Evolutionary conservation across 371 early-diverging fungal species (phyloP).

Genomic region (Lichtheimia corymbifera): DNA sequence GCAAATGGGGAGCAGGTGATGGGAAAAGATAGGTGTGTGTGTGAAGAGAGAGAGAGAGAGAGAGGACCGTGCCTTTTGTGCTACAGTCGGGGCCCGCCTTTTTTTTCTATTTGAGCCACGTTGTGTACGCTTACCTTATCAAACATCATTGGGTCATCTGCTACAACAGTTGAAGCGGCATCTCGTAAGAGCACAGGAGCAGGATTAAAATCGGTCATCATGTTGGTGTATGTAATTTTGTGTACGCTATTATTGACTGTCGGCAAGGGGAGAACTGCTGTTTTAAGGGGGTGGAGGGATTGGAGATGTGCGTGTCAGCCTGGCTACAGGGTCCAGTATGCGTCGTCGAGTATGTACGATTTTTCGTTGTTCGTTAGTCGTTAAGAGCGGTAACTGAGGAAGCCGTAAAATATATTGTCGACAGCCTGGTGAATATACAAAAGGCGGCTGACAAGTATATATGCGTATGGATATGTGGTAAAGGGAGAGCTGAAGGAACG

Average conservation of each 20-base stretch:
- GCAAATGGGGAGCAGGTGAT: too few species aligned
- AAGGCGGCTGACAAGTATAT: background rate
- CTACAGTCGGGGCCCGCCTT: background rate
- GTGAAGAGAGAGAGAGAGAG: background rate
- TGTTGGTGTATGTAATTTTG: slow-evolving; percentile 10
- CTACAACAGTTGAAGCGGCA: slow-evolving; percentile 14
- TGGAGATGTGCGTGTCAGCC: slow-evolving; percentile 3
- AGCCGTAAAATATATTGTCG: too few species aligned
- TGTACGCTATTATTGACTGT: background rate
- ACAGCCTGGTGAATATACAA: too few species aligned
- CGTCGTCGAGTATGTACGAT: background rate
- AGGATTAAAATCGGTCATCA: slow-evolving; percentile 29
- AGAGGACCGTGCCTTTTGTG: slow-evolving; percentile 5
- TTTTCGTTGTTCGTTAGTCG: background rate
- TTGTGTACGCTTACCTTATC: slow-evolving; percentile 12
- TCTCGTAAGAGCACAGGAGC: slow-evolving; percentile 22
- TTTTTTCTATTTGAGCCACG: background rate
- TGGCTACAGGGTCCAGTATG: background rate
- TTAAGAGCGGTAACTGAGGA: background rate
- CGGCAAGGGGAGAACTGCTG: too few species aligned
- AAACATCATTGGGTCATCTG: slow-evolving; percentile 11
- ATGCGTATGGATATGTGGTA: background rate
- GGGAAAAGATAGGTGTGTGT: too few species aligned
- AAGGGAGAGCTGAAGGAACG: slow-evolving; percentile 2
- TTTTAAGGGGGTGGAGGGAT: too few species aligned